Evolutionary conservation across 257 asterid genomes (phyloP), one percentile per base, ranked within the genome.

Genomic region (Solanum phureja): DNA sequence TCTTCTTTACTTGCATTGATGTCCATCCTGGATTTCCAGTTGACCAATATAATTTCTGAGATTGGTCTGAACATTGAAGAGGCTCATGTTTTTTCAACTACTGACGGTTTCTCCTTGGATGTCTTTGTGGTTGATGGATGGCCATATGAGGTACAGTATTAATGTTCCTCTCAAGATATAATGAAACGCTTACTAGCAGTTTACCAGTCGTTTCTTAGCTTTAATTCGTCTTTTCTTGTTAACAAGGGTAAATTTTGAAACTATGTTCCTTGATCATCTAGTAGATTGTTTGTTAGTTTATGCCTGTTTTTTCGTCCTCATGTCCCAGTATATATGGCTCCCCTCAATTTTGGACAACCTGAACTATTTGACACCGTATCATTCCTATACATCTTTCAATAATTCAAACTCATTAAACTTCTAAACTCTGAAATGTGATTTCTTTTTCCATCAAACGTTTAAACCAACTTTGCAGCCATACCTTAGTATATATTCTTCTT

Each of bases 1-100:
- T 46, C 69, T 49, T 82, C 29, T 82, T 46, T 46, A 21, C 19
- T 79, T 29, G 8, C 40, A 29, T 31, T 82, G 44, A 49, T 34
- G 24, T 82, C 69, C 64, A 49, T 82, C 86, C 69, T 56, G 66
- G 14, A 24, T 89, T 29, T 88, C 79, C 90, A 92, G 94, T 88
- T 92, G 90, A 92, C 94, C 79, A 86, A 89, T 62, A 82, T 92
- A 84, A 91, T 92, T 46, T 90, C 93, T 69, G 94, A 92, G 89
- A 88, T 92, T 88, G 94, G 93, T 29, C 88, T 92, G 86, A 91
- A 92, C 92, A 92, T 92, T 90, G 93, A 91, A 89, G 94, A 92
- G 81, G 94, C 94, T 37, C 92, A 92, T 92, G 93, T 92, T 64
- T 92, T 92, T 88, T 92, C 94, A 31, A 92, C 94, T 87, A 86